Conservation (phyloP, 495 filamentous ascomycete species). For the Neurospora terricola region DNA sequence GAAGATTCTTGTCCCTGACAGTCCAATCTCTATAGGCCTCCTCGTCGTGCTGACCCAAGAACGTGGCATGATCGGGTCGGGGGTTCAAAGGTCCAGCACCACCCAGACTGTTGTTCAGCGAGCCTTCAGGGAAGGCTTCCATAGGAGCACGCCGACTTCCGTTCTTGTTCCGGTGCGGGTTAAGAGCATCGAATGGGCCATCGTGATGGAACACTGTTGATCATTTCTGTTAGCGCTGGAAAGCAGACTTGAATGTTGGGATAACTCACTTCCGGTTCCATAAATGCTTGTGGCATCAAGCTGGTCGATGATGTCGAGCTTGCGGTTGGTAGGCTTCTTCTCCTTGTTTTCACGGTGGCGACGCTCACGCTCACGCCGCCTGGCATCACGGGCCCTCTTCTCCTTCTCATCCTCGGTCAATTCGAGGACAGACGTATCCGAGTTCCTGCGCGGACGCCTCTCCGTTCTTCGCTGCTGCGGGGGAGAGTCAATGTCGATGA, state of each 20-base stretch:
- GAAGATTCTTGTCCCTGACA: conserved; percentile 17
- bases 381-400: conserved; percentile 58
- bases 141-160: conserved; percentile 74
- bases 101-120: conserved; percentile 82
- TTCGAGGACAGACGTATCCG: conserved; percentile 83
- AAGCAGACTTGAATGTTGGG: background rate
- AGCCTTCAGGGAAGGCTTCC: conserved; percentile 90
- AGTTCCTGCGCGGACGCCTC: conserved; percentile 71
- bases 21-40: conserved; percentile 79
- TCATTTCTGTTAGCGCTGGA: conserved; percentile 1
- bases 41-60: conserved; percentile 67
- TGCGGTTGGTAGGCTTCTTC: conserved; percentile 48
- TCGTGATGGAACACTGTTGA: conserved; percentile 90
- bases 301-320: conserved; percentile 91
- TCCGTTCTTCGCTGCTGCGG: conserved; percentile 32
- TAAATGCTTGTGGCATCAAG: conserved; percentile 96
- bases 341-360: conserved; percentile 50
- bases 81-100: conserved; percentile 77
- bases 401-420: conserved; percentile 72
- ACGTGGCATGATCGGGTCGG: conserved; percentile 70
- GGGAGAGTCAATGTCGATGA: conserved; percentile 18
- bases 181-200: conserved; percentile 95
- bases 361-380: conserved; percentile 59
- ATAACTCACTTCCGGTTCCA: conserved; percentile 75
- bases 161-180: conserved; percentile 87